Evolutionary conservation across 2,329 filamentous ascomycete genomes (phyloP), one percentile per base, ranked within the genome.

Genomic region (Fusarium sp.): DNA sequence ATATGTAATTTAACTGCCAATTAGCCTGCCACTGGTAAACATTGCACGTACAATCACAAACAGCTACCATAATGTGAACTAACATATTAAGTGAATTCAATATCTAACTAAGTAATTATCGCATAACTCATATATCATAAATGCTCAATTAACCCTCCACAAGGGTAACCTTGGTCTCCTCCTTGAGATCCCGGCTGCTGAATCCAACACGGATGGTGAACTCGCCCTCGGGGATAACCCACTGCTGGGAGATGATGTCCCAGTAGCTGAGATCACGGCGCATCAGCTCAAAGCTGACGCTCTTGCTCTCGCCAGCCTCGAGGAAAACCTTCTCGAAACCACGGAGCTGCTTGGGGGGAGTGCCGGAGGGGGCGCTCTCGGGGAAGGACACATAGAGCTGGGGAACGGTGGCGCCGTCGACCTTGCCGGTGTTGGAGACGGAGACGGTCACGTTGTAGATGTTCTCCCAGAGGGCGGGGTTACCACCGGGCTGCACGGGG

Each of bases 381-480:
- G 80, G 78, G 75, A 83, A 77, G 7, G 71, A 66, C n/a, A 88
- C 74, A 71, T 89, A 89, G 2, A 89, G 76, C 75, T 89, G 86
- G 4, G 83, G 77, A 1, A 88, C 83, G 11, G 83, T 79, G 3
- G 81, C 81, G 24, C 85, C 86, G 21, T 75, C 71, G 1, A 86
- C 73, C 2, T 70, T 59, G 19, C 87, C 86, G 0, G 82, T 84
- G 77, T 89, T 89, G 34, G 74, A 77, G 7, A 89, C 71, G 1
- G 79, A 76, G 3, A 83, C 80, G 3, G 79, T 77, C 11, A 86
- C 80, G 40, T 75, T 83, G 61, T 79, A 81, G n/a, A 89, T 68
- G 9, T 76, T 77, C 9, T 83, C 80, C 81, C 83, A 89, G 23
- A 89, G 81, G 20, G 83, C 83, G 2, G 81, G 75, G 69, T 86